Conservation (phyloP, 495 filamentous ascomycete species). For the Letharia columbiana region DNA sequence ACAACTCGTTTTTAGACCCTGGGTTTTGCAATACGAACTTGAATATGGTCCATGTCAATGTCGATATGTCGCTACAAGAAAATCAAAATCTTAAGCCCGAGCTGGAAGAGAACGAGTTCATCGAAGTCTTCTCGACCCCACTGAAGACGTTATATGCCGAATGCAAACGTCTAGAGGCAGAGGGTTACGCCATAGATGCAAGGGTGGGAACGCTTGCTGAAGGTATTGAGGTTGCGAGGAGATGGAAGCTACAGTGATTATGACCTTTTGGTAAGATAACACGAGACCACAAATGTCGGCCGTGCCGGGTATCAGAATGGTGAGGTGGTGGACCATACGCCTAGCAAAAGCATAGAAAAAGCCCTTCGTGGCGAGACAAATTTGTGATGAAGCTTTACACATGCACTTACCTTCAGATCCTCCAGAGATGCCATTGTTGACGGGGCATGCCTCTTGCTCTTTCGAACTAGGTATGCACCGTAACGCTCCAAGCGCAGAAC, state of each 20-base stretch:
- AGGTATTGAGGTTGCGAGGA: slow-evolving; percentile 72
- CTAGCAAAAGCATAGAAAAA: not conserved
- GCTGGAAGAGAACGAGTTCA: slow-evolving; percentile 84
- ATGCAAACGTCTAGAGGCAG: slow-evolving; percentile 56
- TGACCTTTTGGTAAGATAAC: not conserved
- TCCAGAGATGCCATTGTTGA: not conserved
- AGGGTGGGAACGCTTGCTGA: slow-evolving; percentile 76
- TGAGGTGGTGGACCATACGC: not conserved
- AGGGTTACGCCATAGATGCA: slow-evolving; percentile 81
- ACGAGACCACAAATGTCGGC: not conserved
- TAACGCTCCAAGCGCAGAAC: no score
- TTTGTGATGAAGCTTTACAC: not conserved
- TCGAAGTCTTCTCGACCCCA: slow-evolving; percentile 71
- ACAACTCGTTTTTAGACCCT: slow-evolving; percentile 36
- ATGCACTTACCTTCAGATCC: not conserved
- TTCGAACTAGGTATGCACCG: not conserved
- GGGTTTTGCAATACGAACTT: slow-evolving; percentile 89
- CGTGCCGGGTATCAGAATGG: no score
- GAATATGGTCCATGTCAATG: slow-evolving; percentile 69
- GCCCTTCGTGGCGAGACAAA: not conserved
- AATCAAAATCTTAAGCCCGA: slow-evolving; percentile 64
- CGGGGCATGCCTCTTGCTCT: not conserved
- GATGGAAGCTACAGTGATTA: slow-evolving; percentile 39
- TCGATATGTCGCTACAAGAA: slow-evolving; percentile 63
- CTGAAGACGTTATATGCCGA: slow-evolving; percentile 57